Base-by-base conservation (phyloP, 2,329 filamentous ascomycete genomes). In the Macroventuria anomochaeta region DNA sequence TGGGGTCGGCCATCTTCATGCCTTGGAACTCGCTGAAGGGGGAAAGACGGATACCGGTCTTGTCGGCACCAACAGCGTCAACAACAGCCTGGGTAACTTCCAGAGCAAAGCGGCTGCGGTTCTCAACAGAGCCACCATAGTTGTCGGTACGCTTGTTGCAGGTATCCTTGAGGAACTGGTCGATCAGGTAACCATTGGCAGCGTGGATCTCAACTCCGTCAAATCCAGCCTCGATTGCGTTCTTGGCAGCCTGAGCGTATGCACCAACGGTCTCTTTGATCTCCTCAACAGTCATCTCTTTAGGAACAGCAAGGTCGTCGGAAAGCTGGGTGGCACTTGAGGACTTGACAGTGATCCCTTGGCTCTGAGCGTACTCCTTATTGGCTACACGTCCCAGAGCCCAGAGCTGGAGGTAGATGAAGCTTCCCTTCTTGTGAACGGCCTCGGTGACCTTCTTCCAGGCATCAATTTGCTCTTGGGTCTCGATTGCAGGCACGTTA, bases 151-250 rank as follows among this genome's bases (percentile, higher is more conserved):
- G 78, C 41, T 77, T 76, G 72, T 88, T 88, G 62, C 76, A 74
- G 4, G 72, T 78, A 55, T 83, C 81, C 58, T 85, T 87, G 11
- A 88, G 75, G 70, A 91, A 92, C 60, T 88, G 81, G 50, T 83
- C 81, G 20, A 89, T 70, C 0, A 91, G 78, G 66, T 90, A 91
- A 5, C 87, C 87, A 62, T 89, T 87, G 1, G 85, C 85, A 28
- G 70, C 78, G 57, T 80, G 77, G 11, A 81, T 71, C 55, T 80
- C 87, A 13, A 90, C 80, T 3, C 84, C 83, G 63, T 89, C 87
- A 58, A 86, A 83, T 0, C 83, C 83, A 3, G 81, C 83, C 39
- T 76, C 70, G 7, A 81, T 65, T 1, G 79, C 76, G 36, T 76
- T 76, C 62, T 76, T 76, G 0, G 81, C 79, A 4, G 76, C 78